A percentile compares a stretch with the other conserved stretches of the same genome.
phyloP scores from a whole-genome alignment of 2,329 filamentous ascomycete species.

The Berkeleyomyces basicola region DNA sequence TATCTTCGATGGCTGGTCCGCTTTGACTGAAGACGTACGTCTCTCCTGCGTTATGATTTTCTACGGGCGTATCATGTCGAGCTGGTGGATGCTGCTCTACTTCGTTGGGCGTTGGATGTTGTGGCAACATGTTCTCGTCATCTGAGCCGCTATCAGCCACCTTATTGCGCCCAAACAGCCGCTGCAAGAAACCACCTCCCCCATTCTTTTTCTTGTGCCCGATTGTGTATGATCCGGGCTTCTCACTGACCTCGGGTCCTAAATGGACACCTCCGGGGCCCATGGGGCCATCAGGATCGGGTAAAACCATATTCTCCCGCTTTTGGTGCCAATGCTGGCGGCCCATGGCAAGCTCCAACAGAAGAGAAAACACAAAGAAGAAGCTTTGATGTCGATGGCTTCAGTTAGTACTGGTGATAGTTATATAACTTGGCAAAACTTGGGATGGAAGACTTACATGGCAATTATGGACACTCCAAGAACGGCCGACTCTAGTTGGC shows the following conservation, averaged over 20 bases:
- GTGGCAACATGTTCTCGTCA: conserved; percentile 22
- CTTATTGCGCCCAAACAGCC: conserved; percentile 21
- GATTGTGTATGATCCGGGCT: conserved; percentile 18
- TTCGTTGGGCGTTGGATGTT: conserved; percentile 26
- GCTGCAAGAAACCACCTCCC: conserved; percentile 20
- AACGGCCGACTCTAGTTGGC: conserved; percentile 57
- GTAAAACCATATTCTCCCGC: conserved; percentile 35
- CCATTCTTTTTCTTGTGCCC: conserved; percentile 3
- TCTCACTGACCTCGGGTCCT: neutral
- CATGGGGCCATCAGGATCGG: conserved; percentile 19
- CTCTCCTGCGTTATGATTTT: conserved; percentile 15
- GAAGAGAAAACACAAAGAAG: conserved; percentile 59
- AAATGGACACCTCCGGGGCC: conserved; percentile 5
- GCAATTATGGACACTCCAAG: conserved; percentile 66
- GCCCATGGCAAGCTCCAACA: conserved; percentile 50
- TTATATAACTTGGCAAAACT: neutral
- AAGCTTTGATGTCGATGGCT: conserved; percentile 28
- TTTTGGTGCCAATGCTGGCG: conserved; percentile 60
- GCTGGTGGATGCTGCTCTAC: conserved; percentile 18
- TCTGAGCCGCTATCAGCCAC: conserved; percentile 13
- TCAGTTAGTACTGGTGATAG: neutral
- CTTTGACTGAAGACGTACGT: neutral
- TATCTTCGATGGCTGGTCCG: neutral
- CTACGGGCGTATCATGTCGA: neutral
- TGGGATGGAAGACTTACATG: conserved; percentile 34